phyloP scores from a whole-genome alignment of 2,329 filamentous ascomycete genomes.

The Fusarium sp. region DNA sequence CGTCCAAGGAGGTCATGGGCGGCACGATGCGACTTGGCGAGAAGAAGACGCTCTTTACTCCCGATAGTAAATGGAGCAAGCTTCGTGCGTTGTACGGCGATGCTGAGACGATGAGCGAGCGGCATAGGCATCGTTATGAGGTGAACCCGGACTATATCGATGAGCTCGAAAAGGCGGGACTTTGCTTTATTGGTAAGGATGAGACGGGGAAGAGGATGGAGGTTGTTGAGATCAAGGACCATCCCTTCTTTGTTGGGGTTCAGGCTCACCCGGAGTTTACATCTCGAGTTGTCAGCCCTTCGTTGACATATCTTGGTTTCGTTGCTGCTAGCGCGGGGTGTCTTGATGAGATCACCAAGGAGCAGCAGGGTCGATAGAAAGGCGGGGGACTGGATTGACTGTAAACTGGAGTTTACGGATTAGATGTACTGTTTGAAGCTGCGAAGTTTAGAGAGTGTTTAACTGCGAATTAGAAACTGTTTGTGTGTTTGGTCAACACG shows the following conservation, averaged over 20 bases:
- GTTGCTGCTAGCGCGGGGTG: slow-evolving; percentile 70
- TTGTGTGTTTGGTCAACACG: background rate
- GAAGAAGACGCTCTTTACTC: slow-evolving; percentile 81
- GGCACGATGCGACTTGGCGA: slow-evolving; percentile 89
- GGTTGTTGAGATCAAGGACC: slow-evolving; percentile 8
- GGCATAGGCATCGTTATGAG: slow-evolving; percentile 90
- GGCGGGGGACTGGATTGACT: background rate
- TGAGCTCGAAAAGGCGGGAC: slow-evolving; percentile 73
- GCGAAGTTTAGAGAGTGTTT: background rate
- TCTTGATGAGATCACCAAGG: slow-evolving; percentile 58
- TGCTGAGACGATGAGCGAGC: slow-evolving; percentile 70
- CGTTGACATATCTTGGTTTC: slow-evolving; percentile 64
- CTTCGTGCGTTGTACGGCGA: slow-evolving; percentile 80
- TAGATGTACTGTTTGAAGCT: background rate
- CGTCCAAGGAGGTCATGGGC: slow-evolving; percentile 65
- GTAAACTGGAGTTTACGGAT: background rate
- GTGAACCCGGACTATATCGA: slow-evolving; percentile 85
- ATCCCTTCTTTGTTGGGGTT: slow-evolving; percentile 8
- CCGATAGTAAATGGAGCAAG: slow-evolving; percentile 80
- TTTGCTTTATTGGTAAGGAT: slow-evolving; percentile 65
- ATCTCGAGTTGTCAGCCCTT: background rate
- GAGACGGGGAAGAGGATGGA: slow-evolving; percentile 1
- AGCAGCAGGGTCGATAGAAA: background rate
- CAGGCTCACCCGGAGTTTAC: slow-evolving; percentile 2
- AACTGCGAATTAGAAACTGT: background rate